These are phyloP conservation scores for Talaromyces sp. DNA, from an alignment of 2,329 filamentous ascomycete species.

Conservation along the genomic window DNA sequence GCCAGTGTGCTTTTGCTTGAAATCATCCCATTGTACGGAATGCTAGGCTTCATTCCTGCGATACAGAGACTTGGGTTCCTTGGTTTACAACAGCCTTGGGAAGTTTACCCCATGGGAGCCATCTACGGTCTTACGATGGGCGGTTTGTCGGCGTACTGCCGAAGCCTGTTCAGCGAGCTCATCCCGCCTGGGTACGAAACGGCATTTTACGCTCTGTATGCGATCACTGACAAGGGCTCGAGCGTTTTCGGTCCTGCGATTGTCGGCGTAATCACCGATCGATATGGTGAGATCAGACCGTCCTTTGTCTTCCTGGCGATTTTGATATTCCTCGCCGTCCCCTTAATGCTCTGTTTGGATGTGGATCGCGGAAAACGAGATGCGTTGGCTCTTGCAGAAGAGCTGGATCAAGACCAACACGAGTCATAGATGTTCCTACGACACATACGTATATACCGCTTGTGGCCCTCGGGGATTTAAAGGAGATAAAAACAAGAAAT, in stretches of 20 bases:
- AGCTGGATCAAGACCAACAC: slow-evolving; percentile 34
- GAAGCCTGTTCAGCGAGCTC: slow-evolving; percentile 86
- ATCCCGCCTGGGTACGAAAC: slow-evolving; percentile 93
- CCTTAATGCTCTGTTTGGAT: slow-evolving; percentile 79
- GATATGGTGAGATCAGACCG: slow-evolving; percentile 72
- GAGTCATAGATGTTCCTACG: background rate
- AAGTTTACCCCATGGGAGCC: slow-evolving; percentile 90
- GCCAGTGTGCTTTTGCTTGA: slow-evolving; percentile 90
- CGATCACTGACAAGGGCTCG: slow-evolving; percentile 95
- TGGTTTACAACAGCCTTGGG: slow-evolving; percentile 90
- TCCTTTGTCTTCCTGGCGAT: slow-evolving; percentile 90
- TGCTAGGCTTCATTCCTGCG: slow-evolving; percentile 81
- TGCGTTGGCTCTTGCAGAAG: slow-evolving; percentile 61
- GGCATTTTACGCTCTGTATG: slow-evolving; percentile 93
- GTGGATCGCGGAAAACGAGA: slow-evolving; percentile 74
- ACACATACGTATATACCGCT: background rate
- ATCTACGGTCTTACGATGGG: slow-evolving; percentile 93
- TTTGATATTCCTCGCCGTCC: slow-evolving; percentile 79
- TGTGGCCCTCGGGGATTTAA: background rate
- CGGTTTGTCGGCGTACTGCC: slow-evolving; percentile 87
- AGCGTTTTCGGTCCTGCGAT: slow-evolving; percentile 92
- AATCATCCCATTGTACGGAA: slow-evolving; percentile 84
- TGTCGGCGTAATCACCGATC: slow-evolving; percentile 88
- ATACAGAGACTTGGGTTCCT: slow-evolving; percentile 70
- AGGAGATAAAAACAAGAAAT: background rate